Base-by-base conservation (phyloP, 441 rosid species). In the Populus hybrid region DNA sequence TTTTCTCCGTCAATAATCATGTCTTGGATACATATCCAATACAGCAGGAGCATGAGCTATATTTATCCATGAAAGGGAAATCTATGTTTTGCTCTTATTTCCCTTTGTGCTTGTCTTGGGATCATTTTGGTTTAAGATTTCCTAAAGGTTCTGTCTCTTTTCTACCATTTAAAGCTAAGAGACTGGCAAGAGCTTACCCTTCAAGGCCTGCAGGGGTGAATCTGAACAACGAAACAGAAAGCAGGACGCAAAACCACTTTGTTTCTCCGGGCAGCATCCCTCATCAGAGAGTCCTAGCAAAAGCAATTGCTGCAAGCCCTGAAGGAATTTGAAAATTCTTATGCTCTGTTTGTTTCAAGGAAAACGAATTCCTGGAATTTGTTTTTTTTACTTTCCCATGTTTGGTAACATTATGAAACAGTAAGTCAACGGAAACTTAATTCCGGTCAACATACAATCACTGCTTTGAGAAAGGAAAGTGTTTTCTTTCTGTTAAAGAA, bases 111-210 rank as follows among this genome's bases (percentile, higher is more conserved):
- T 81, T 26, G 46, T 65, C 36, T 73, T 69, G 2, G 14, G 65
- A 65, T 36, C 35, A 57, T 70, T 32, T 32, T 11, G 63, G 28
- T 74, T 23, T 53, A 46, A 14, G 53, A n/a, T 46, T 21, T 36
- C 21, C 3, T 21, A 3, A 7, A 6, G 40, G 28, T 14, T 65
- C 10, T 35, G 73, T 73, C 35, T 18, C 63, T 42, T 9, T 73
- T 36, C 38, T 18, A 21, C 34, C 8, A 46, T 66, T 53, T 82
- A 75, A 90, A 89, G 94, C 90, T 3, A 90, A 86, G 80, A 84
- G 86, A 82, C 75, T 87, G 78, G 86, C 86, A 34, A 82, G 64
- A 78, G 78, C 83, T 76, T 42, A 30, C 32, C 89, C 87, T 68
- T 38, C 85, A 26, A 85, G 78, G 83, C 82, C 87, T n/a, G 26